phyloP scores from a whole-genome alignment of 148 eudicot species.

The Limonium bicolor region DNA sequence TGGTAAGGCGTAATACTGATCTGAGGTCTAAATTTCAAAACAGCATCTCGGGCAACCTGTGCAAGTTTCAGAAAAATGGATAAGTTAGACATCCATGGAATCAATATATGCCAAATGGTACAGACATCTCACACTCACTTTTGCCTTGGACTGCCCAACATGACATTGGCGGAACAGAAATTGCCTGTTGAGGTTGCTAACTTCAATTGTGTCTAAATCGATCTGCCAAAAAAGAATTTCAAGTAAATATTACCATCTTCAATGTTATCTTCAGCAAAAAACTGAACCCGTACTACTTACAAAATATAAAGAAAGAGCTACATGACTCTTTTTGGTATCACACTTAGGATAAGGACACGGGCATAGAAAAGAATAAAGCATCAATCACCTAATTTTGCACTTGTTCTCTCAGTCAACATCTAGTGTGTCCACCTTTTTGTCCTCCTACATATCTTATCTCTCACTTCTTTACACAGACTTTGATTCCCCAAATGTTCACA shows the following conservation, averaged over 20 bases:
- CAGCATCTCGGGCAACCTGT: constrained; percentile 47
- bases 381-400: no score
- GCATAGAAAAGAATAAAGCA: no score
- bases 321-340: no score
- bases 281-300: no score
- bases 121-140: constrained; percentile 40
- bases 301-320: no score
- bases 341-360: no score
- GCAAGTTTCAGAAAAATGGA: not conserved
- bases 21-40: constrained; percentile 71
- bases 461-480: no score
- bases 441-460: no score
- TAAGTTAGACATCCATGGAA: not conserved
- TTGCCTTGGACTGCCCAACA: constrained; percentile 95
- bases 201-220: constrained; percentile 97
- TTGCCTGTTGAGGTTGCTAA: constrained; percentile 91
- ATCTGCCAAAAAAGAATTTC: constrained; percentile 34
- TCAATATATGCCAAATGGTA: constrained; percentile 2
- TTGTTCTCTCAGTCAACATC: no score
- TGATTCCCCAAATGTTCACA: no score
- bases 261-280: not conserved
- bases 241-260: not conserved
- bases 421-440: no score
- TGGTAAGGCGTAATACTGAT: constrained; percentile 81
- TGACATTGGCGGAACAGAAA: constrained; percentile 80